Evolutionary conservation across 2,329 filamentous ascomycete genomes (phyloP).

Genomic region (Fusarium oxysporum): DNA sequence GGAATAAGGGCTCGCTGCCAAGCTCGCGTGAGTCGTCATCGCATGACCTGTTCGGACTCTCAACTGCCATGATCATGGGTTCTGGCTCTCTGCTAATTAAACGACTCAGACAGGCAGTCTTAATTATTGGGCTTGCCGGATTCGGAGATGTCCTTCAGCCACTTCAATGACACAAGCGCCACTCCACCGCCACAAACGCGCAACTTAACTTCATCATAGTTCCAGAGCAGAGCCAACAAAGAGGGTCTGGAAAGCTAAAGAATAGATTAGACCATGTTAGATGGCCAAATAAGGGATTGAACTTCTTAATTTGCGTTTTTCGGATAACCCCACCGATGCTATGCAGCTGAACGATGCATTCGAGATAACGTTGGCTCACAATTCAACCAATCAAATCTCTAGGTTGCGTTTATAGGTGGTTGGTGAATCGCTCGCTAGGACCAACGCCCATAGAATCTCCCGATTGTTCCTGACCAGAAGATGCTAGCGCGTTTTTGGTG

Average conservation of each 20-base stretch:
- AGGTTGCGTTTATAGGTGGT: constrained; percentile 10
- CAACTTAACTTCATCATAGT: constrained; percentile 17
- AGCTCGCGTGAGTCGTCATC: constrained; percentile 26
- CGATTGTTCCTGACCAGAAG: constrained; percentile 26
- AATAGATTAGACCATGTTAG: not conserved
- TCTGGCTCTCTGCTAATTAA: constrained; percentile 3
- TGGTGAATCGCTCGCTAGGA: constrained; percentile 26
- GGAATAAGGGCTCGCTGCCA: constrained; percentile 2
- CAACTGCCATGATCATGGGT: constrained; percentile 18
- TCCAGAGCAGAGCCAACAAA: not conserved
- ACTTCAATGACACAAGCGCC: constrained; percentile 19
- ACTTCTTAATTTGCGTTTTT: not conserved
- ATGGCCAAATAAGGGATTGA: not conserved
- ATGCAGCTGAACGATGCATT: constrained; percentile 10
- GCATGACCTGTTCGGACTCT: constrained; percentile 6
- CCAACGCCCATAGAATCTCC: constrained; percentile 17
- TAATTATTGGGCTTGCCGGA: constrained; percentile 17
- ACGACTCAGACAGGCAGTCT: not conserved
- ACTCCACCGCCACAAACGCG: constrained; percentile 38
- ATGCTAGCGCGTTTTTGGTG: constrained; percentile 32
- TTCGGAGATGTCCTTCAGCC: constrained; percentile 30
- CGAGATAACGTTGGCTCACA: not conserved
- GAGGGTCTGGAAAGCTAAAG: not conserved
- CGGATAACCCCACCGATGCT: not conserved
- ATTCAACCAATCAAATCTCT: constrained; percentile 20